Conservation (phyloP, 192 early-diverging fungal species). For the Coemansia pectinata region DNA sequence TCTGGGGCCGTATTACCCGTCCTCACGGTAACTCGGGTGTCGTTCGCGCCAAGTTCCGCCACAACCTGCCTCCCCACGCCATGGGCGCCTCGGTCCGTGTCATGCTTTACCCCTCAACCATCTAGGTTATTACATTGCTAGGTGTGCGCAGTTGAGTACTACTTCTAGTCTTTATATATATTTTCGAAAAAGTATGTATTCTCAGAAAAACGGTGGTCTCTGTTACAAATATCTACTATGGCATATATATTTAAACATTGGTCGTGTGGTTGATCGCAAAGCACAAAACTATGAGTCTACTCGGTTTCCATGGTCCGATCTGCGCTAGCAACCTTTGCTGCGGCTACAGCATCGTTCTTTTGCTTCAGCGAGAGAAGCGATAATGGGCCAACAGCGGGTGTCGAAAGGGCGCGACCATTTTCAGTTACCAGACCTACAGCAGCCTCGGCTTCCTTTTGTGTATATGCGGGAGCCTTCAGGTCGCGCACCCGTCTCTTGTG, state of each 20-base stretch:
- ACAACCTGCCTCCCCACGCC: conserved; percentile 92
- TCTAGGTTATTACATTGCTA: conserved; percentile 35
- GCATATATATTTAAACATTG: background rate
- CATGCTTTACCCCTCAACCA: conserved; percentile 95
- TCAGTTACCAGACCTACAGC: conserved; percentile 64
- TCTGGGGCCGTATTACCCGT: conserved; percentile 97
- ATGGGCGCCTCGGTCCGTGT: conserved; percentile 93
- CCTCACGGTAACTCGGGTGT: conserved; percentile 95
- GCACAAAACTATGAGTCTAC: background rate
- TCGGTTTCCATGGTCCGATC: conserved; percentile 8
- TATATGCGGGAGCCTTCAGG: conserved; percentile 78
- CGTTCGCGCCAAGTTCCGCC: conserved; percentile 95
- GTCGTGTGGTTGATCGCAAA: background rate
- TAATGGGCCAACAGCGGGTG: conserved; percentile 19
- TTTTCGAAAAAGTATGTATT: conserved; percentile 8
- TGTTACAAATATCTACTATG: background rate
- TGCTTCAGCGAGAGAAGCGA: conserved; percentile 40
- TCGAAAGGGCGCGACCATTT: conserved; percentile 47
- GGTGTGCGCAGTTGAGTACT: conserved; percentile 2
- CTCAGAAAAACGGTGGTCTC: conserved; percentile 3
- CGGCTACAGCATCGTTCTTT: conserved; percentile 23
- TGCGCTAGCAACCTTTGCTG: conserved; percentile 9
- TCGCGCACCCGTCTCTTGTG: conserved; percentile 87
- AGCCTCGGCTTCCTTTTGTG: conserved; percentile 85
- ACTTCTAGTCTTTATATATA: conserved; percentile 11